Conservation (phyloP, 441 rosid genomes). For the Aleurites moluccanus region DNA sequence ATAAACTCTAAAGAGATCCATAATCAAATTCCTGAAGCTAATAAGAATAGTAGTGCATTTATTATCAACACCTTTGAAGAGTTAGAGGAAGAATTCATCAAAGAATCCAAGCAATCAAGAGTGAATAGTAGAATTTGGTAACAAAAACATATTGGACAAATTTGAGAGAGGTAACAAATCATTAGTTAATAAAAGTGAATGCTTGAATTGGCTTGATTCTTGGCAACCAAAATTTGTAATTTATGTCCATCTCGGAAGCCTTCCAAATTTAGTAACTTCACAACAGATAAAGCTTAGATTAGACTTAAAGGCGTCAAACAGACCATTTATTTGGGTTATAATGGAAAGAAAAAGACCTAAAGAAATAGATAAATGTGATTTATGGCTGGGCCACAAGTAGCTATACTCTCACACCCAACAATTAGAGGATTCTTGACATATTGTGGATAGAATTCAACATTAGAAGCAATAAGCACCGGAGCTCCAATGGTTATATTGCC, state of each 20-base stretch:
- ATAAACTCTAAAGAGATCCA: constrained; percentile 18
- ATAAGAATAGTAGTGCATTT: constrained; percentile 22
- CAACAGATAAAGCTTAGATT: constrained; percentile 37
- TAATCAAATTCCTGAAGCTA: constrained; percentile 20
- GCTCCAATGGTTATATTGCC: constrained; percentile 36
- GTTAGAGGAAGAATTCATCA: constrained; percentile 24
- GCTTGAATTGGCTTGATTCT: constrained; percentile 34
- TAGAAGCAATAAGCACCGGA: constrained; percentile 23
- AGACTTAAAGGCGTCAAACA: constrained; percentile 30
- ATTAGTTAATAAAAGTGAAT: background rate
- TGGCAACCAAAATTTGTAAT: constrained; percentile 24
- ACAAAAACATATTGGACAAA: constrained; percentile 21
- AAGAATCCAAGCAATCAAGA: constrained; percentile 16
- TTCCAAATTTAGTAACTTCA: constrained; percentile 22
- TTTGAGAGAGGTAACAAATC: constrained; percentile 33
- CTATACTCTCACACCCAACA: constrained; percentile 30
- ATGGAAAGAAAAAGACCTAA: constrained; percentile 22
- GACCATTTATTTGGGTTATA: too few species aligned
- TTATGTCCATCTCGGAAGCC: constrained; percentile 36
- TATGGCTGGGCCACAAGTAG: constrained; percentile 33
- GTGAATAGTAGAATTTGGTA: constrained; percentile 26
- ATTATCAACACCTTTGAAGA: constrained; percentile 33
- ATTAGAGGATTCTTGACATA: constrained; percentile 35
- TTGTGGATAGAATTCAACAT: constrained; percentile 35
- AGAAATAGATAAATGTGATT: constrained; percentile 26